A percentile compares a stretch with the other conserved stretches of the same genome.
phyloP scores from a whole-genome alignment of 306 rosid species.

The Dicorynia guianensis region DNA sequence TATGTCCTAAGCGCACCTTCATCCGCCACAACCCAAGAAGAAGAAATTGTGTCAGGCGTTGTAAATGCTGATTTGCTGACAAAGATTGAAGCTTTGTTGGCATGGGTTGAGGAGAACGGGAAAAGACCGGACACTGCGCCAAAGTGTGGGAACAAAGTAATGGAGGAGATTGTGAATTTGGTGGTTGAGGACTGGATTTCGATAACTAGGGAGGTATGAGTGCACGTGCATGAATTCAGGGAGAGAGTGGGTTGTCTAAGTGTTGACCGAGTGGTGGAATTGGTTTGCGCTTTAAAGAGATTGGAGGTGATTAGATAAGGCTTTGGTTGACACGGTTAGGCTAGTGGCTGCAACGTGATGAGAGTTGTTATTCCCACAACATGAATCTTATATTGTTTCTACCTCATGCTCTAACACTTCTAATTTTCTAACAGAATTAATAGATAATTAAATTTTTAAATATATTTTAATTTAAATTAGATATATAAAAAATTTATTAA shows the following conservation, averaged over 20 bases:
- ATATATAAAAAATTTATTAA: too few relatives aligned
- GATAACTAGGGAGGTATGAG: constrained; percentile 38
- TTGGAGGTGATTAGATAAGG: constrained; percentile 60
- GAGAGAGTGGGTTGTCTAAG: constrained; percentile 54
- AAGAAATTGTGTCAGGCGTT: constrained; percentile 46
- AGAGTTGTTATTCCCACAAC: too few relatives aligned
- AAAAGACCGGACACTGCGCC: constrained; percentile 41
- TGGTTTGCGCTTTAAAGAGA: constrained; percentile 59
- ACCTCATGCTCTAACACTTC: too few relatives aligned
- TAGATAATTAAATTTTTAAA: too few relatives aligned
- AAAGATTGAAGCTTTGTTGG: constrained; percentile 57
- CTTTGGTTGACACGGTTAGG: too few relatives aligned
- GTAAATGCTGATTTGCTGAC: constrained; percentile 47
- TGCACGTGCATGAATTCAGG: constrained; percentile 56
- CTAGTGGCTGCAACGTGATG: too few relatives aligned
- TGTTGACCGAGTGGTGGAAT: constrained; percentile 65
- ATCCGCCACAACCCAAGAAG: neutral
- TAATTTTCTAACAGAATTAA: too few relatives aligned
- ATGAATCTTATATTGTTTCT: too few relatives aligned
- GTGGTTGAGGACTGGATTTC: constrained; percentile 58
- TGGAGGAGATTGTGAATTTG: constrained; percentile 44
- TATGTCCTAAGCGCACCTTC: constrained; percentile 51
- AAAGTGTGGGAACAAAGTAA: constrained; percentile 41
- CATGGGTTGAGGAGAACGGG: constrained; percentile 42
- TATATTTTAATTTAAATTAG: too few relatives aligned